Evolutionary conservation across 352 stramenopile genomes (phyloP).

Genomic region (Phytophthora cryptogea): DNA sequence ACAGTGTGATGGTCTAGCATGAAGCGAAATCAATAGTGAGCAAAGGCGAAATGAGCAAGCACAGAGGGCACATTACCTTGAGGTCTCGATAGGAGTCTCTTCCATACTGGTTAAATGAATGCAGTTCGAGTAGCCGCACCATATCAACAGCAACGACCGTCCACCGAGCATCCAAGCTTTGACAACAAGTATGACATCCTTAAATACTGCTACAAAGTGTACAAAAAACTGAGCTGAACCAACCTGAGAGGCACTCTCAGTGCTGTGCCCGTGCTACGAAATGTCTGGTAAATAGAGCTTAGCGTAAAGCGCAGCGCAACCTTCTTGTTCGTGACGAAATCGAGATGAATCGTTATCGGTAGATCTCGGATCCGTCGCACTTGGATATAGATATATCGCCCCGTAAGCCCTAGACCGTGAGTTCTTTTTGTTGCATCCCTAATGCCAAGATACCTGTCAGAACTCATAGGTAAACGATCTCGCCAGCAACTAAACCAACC

Average conservation of each 20-base stretch:
- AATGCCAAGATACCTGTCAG: conserved; percentile 3
- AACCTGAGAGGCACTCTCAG: conserved; percentile 64
- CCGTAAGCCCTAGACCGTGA: conserved; percentile 65
- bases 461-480: not conserved
- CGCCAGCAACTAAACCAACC: conserved; percentile 17
- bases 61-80: conserved; percentile 42
- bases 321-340: conserved; percentile 75
- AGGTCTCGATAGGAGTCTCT: conserved; percentile 64
- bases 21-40: not conserved
- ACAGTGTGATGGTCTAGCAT: conserved; percentile 58
- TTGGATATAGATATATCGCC: conserved; percentile 76
- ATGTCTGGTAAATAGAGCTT: conserved; percentile 66
- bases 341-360: conserved; percentile 68
- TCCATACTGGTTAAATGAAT: conserved; percentile 74
- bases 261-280: conserved; percentile 62
- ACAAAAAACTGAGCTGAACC: not conserved
- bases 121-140: conserved; percentile 55
- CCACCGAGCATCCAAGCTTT: conserved; percentile 55
- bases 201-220: not conserved
- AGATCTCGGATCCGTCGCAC: conserved; percentile 41
- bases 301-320: conserved; percentile 65
- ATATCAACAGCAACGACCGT: conserved; percentile 73
- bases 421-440: conserved; percentile 54
- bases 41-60: not conserved
- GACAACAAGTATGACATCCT: not conserved